These are phyloP conservation scores for Dendryphion nanum DNA, from an alignment of 2,329 filamentous ascomycete genomes.

Conservation along the genomic window DNA sequence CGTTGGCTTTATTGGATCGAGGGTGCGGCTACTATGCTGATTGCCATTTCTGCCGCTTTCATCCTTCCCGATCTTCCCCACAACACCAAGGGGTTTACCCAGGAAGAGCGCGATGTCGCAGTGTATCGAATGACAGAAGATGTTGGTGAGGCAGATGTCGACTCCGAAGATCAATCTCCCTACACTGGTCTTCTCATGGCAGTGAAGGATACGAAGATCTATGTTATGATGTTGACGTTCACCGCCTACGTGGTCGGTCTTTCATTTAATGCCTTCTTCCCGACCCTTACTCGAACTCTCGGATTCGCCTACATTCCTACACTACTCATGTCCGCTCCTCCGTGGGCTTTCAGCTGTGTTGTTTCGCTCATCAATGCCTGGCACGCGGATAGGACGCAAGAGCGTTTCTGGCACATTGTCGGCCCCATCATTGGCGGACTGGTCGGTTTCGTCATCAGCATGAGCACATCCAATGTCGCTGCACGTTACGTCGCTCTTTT, in stretches of 20 bases:
- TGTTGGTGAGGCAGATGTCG: constrained; percentile 48
- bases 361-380: constrained; percentile 51
- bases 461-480: constrained; percentile 29
- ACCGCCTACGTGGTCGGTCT: constrained; percentile 60
- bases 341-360: constrained; percentile 49
- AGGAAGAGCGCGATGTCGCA: constrained; percentile 46
- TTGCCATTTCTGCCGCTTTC: constrained; percentile 31
- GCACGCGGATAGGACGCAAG: constrained; percentile 51
- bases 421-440: constrained; percentile 44
- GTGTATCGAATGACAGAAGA: constrained; percentile 46
- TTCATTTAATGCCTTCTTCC: constrained; percentile 37
- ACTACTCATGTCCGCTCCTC: constrained; percentile 46
- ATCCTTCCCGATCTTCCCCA: constrained; percentile 36
- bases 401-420: constrained; percentile 54
- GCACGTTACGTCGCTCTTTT: constrained; percentile 34
- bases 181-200: constrained; percentile 59
- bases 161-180: constrained; percentile 45
- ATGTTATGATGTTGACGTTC: constrained; percentile 62
- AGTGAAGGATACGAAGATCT: constrained; percentile 61
- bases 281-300: constrained; percentile 38
- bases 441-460: constrained; percentile 43
- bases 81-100: constrained; percentile 46
- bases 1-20: constrained; percentile 44
- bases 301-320: constrained; percentile 41
- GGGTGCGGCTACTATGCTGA: constrained; percentile 31